Base-by-base conservation (phyloP, 305 asterid species). In the Salvia sclarea region DNA sequence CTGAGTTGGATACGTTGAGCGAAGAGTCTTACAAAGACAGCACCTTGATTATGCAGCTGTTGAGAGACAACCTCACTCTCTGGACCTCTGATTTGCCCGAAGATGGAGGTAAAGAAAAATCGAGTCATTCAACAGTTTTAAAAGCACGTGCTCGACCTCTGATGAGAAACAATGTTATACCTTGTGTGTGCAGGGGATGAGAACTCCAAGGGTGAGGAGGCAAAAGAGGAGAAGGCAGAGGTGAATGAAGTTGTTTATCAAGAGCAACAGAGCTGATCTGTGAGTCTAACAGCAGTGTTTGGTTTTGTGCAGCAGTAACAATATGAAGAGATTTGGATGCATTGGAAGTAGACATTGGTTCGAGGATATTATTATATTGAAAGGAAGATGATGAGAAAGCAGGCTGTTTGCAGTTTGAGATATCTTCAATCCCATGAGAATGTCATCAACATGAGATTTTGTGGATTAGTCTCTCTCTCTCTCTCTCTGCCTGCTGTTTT, bases 51-150 rank as follows among this genome's bases (percentile, higher is more conserved):
- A 88, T 88, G 95, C 95, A 88, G 83, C 85, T 88, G 24, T 71
- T 88, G 83, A 79, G 95, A 80, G 95, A 88, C 61, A 88, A 88
- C 56, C 90, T 88, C 78, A 88, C 95, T 38, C 91, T 88, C 68
- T 88, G 95, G 95, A 88, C 95, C 68, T 83, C 95, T 48, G 95
- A 88, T 82, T 66, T 88, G 80, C 92, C 95, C 31, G 95, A 88
- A 79, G 95, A 88, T 66, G 95, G 90, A 80, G 54, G 59, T 68
- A 13, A 37, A 18, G 13, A 38, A 2, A 2, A 38, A 38, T 3
- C 14, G 44, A 38, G n/a, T 11, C 44, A 38, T 38, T 38, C 14
- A 8, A 10, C 8, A 10, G 41, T 6, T 37, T 37, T 8, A 8
- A 31, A 8, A 1, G 2, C 41, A 37, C 9, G 41, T 10, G 11